Percentiles rank a stretch among this genome's conserved stretches.
These are phyloP conservation scores for Acrocalymma vagum DNA, from an alignment of 2,329 filamentous ascomycete species.

Conservation along the genomic window DNA sequence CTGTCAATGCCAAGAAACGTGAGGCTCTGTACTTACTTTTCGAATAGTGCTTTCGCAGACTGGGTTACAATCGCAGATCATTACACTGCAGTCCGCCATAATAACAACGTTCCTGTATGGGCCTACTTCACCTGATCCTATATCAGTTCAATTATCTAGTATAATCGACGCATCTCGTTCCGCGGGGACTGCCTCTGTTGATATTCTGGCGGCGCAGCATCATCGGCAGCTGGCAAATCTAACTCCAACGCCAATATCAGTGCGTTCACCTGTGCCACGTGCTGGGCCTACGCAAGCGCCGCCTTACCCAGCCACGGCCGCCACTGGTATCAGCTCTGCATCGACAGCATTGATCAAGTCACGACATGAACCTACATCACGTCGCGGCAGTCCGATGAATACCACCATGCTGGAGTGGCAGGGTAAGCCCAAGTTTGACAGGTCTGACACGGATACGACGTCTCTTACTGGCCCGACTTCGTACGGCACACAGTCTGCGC, in stretches of 20 bases:
- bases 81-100: constrained; percentile 41
- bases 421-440: constrained; percentile 23
- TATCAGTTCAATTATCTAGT: constrained; percentile 40
- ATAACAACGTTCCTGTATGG: constrained; percentile 46
- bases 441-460: constrained; percentile 31
- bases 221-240: constrained; percentile 30
- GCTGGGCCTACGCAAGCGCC: constrained; percentile 11
- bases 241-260: constrained; percentile 23
- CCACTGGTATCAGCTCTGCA: constrained; percentile 15
- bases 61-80: constrained; percentile 44
- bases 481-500: constrained; percentile 21
- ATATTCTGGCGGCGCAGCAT: constrained; percentile 35
- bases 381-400: constrained; percentile 29
- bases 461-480: constrained; percentile 32
- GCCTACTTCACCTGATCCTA: constrained; percentile 39
- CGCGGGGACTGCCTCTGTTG: constrained; percentile 36
- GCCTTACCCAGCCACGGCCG: constrained; percentile 22
- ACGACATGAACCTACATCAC: constrained; percentile 20
- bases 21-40: background rate
- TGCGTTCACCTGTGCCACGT: constrained; percentile 17
- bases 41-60: constrained; percentile 40
- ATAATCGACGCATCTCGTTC: constrained; percentile 39
- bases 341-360: constrained; percentile 35
- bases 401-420: constrained; percentile 32
- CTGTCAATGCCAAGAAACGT: background rate